Percentiles rank a stretch among this genome's conserved stretches.
These are phyloP conservation scores for Pezicula carpinea DNA, from an alignment of 2,329 filamentous ascomycete genomes.

Conservation along the genomic window DNA sequence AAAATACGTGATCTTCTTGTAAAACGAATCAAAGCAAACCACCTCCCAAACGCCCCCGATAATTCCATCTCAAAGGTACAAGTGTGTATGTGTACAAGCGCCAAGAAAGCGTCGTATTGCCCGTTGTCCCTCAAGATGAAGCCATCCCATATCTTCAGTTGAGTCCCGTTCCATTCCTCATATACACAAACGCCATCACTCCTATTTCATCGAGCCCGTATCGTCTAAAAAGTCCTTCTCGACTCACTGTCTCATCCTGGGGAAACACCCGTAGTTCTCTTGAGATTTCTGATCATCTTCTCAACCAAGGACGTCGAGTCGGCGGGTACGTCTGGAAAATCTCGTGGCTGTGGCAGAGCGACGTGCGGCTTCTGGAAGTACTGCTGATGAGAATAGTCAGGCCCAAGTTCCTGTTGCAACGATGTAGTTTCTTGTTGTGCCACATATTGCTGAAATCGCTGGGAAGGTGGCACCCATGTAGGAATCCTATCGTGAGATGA, in stretches of 20 bases:
- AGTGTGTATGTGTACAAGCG: no score
- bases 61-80: no score
- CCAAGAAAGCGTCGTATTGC: no score
- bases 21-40: no score
- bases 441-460: background rate
- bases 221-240: background rate
- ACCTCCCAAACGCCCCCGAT: no score
- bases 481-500: background rate
- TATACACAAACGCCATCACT: background rate
- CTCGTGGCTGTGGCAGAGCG: conserved; percentile 4
- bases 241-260: background rate
- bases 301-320: conserved; percentile 40
- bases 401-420: conserved; percentile 7
- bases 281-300: conserved; percentile 47
- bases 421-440: background rate
- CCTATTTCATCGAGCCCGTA: background rate
- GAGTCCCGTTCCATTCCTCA: background rate
- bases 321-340: conserved; percentile 27
- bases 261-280: conserved; percentile 23
- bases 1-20: no score
- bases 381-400: conserved; percentile 22
- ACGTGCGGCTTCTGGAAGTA: conserved; percentile 12
- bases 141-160: no score
- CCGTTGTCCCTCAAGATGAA: no score
- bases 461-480: background rate